These are phyloP conservation scores for Fusarium humuli DNA, from an alignment of 2,329 filamentous ascomycete species.

Conservation along the genomic window DNA sequence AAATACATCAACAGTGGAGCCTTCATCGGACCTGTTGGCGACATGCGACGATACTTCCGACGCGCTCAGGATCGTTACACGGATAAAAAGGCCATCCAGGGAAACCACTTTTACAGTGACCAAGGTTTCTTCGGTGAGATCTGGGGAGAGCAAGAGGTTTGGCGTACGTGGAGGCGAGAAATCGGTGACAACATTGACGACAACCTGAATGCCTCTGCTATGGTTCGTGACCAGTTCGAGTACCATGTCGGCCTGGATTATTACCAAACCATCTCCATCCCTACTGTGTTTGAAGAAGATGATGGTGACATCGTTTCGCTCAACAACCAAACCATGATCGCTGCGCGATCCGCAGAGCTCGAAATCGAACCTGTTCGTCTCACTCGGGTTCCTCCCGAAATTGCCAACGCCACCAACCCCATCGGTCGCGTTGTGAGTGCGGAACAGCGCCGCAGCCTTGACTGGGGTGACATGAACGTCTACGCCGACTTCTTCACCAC, in stretches of 20 bases:
- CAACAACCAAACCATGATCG: conserved; percentile 27
- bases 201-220: conserved; percentile 1
- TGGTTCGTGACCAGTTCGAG: conserved; percentile 39
- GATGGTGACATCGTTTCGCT: conserved; percentile 38
- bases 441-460: neutral
- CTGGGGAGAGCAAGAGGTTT: conserved; percentile 46
- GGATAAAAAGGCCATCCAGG: conserved; percentile 15
- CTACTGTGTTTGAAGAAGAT: conserved; percentile 38
- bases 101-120: conserved; percentile 41
- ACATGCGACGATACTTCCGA: conserved; percentile 42
- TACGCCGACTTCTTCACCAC: conserved; percentile 42
- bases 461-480: conserved; percentile 42
- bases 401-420: conserved; percentile 24
- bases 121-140: conserved; percentile 48
- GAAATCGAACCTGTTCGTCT: conserved; percentile 36
- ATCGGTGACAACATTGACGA: conserved; percentile 10
- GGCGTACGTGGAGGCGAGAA: conserved; percentile 34
- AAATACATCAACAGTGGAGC: conserved; percentile 47
- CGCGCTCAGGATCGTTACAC: conserved; percentile 40
- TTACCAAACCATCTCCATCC: conserved; percentile 37
- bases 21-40: conserved; percentile 46
- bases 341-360: conserved; percentile 22
- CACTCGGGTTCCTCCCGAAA: conserved; percentile 27
- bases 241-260: conserved; percentile 43
- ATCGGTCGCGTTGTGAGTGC: neutral